Base-by-base conservation (phyloP, 2,329 filamentous ascomycete species). In the Penicillium occitanis region DNA sequence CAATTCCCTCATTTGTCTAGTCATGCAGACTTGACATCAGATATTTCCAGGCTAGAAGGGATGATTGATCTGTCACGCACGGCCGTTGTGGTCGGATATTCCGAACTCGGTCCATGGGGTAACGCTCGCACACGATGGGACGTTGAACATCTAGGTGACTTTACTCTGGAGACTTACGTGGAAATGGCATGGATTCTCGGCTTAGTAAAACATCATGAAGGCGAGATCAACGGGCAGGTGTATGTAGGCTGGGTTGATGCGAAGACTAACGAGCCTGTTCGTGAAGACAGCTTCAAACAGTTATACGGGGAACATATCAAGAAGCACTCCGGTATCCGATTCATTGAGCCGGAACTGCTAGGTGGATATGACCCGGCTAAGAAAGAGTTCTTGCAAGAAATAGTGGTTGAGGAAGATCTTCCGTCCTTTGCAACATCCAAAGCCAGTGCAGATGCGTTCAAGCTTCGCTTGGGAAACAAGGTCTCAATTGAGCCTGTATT, bases 171-270 rank as follows among this genome's bases (percentile, higher is more conserved):
- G 80, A 95, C 95, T 35, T 98, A 94, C 74, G 90, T 99, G 67
- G 95, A 99, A 81, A 99, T 99, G 94, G 93, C 95, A 37, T 99
- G 95, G 95, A 92, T 99, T 79, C 98, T 98, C 93, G 95, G 95
- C 75, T 88, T 98, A 66, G 98, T 99, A 84, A 97, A 94, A 85
- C 96, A 99, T 80, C 92, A 97, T 84, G 97, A 98, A 73, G 95
- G 94, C 22, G 89, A 90, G 35, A 88, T 98, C 78, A 98, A 98
- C 84, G 95, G 94, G 77, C 91, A 96, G 83, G 90, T 91, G 70
- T 98, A 99, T 83, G 92, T 94, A 71, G 95, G 95, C 72, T 99
- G 84, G 93, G 94, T 99, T 67, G 95, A 99, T 75, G 86, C 88
- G 76, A 98, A 98, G 86, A 89, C 92, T 64, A 91, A 91, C 55